Conservation (phyloP, 768 basidiomycete genomes). For the Serendipita sp. region DNA sequence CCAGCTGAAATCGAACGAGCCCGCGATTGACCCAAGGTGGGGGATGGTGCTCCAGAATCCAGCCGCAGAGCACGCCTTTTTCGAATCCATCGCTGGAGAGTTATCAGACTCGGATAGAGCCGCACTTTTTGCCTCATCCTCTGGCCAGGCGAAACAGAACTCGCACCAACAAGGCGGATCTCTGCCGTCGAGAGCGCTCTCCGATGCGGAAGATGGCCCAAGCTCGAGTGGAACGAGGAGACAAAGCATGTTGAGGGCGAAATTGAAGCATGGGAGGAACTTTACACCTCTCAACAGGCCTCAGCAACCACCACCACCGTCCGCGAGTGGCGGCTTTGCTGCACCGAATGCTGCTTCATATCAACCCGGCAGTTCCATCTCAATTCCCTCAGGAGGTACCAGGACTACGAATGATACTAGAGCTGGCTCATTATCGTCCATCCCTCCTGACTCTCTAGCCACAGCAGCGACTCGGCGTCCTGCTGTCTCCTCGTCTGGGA, state of each 20-base stretch:
- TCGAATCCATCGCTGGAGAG: not conserved
- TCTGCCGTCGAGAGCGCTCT: not conserved
- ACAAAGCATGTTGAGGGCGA: not conserved
- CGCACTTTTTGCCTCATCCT: not conserved
- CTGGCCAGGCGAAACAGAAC: not conserved
- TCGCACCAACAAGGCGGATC: no score
- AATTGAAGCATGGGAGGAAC: not conserved
- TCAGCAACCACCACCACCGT: not conserved
- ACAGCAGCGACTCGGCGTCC: not conserved
- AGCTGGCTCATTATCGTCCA: not conserved
- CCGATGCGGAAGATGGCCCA: not conserved
- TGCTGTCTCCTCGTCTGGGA: not conserved
- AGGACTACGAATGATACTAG: not conserved
- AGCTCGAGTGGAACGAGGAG: not conserved
- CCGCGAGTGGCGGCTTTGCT: not conserved
- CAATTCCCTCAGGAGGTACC: not conserved
- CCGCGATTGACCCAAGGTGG: slow-evolving; percentile 4
- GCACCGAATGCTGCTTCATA: not conserved
- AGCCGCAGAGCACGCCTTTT: not conserved
- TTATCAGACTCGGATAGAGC: not conserved
- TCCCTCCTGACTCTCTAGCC: not conserved
- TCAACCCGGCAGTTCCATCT: not conserved
- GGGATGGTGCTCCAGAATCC: not conserved
- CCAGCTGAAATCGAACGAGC: not conserved
- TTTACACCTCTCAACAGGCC: not conserved